Conservation (phyloP, 116 monocot genomes). For the Dioscorea cayenensis region DNA sequence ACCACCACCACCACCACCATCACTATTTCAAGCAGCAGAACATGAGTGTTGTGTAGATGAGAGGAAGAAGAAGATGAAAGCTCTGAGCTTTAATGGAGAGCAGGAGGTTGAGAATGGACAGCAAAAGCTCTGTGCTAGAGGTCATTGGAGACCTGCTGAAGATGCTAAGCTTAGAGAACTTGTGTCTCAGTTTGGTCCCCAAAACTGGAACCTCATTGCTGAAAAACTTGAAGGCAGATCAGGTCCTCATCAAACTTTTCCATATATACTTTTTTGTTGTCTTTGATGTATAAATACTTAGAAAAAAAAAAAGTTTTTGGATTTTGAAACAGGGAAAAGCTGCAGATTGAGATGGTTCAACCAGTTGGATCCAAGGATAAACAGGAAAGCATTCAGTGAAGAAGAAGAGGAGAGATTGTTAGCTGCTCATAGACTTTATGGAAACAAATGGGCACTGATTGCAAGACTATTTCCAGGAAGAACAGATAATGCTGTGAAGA, state of each 20-base stretch:
- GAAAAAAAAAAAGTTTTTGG: not conserved
- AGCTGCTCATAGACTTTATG: constrained; percentile 56
- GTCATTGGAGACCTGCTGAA: constrained; percentile 72
- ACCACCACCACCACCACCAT: too few species aligned
- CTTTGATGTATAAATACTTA: not conserved
- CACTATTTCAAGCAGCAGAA: too few species aligned
- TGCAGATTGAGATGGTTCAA: constrained; percentile 84
- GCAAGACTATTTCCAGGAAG: constrained; percentile 64
- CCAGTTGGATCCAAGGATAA: constrained; percentile 80
- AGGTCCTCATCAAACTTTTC: constrained; percentile 21
- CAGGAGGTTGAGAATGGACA: constrained; percentile 8
- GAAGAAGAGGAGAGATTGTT: constrained; percentile 66
- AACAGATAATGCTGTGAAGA: constrained; percentile 82
- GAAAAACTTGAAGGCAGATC: constrained; percentile 76
- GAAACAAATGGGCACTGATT: constrained; percentile 72
- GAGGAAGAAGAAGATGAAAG: too few species aligned
- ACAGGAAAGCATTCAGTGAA: constrained; percentile 59
- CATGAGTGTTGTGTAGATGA: too few species aligned
- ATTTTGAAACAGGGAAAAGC: constrained; percentile 54
- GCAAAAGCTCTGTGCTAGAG: constrained; percentile 42
- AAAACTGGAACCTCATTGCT: constrained; percentile 77
- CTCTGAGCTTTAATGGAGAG: too few species aligned
- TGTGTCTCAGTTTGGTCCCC: constrained; percentile 59
- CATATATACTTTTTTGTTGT: too few species aligned
- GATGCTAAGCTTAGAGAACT: constrained; percentile 66